Percentiles rank a stretch among this genome's conserved stretches.
phyloP scores from a whole-genome alignment of 2,329 filamentous ascomycete genomes.

The Neopestalotiopsis sp. region DNA sequence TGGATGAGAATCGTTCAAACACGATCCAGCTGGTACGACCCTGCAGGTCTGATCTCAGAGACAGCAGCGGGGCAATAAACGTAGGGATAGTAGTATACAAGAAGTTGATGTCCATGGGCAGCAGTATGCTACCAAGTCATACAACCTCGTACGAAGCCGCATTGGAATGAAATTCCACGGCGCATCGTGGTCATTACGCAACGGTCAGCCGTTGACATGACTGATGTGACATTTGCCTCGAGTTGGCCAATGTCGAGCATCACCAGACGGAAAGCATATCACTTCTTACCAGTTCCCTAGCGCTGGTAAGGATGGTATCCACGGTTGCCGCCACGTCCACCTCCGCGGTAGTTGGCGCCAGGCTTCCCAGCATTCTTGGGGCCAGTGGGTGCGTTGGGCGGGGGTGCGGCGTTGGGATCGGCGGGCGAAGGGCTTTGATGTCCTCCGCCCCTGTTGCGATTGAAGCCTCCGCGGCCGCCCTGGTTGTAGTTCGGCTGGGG shows the following conservation, averaged over 20 bases:
- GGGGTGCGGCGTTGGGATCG: slow-evolving; percentile 64
- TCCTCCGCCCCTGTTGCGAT: slow-evolving; percentile 41
- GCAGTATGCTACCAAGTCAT: not conserved
- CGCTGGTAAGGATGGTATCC: slow-evolving; percentile 80
- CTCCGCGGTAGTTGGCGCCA: slow-evolving; percentile 91
- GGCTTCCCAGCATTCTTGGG: slow-evolving; percentile 94
- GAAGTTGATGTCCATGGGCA: not conserved
- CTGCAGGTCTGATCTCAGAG: not conserved
- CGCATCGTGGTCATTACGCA: not conserved
- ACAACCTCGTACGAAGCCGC: not conserved
- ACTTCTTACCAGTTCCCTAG: slow-evolving; percentile 1
- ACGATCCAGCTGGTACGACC: not conserved
- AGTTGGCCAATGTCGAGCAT: not conserved
- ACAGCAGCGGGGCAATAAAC: not conserved
- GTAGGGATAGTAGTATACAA: not conserved
- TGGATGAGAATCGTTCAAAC: not conserved
- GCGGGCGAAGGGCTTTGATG: slow-evolving; percentile 45
- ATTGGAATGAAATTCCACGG: not conserved
- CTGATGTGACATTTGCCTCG: not conserved
- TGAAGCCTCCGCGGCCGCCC: slow-evolving; percentile 48
- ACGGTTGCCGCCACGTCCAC: slow-evolving; percentile 75
- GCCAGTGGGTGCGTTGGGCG: slow-evolving; percentile 87
- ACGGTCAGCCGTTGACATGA: not conserved
- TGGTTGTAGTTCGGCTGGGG: slow-evolving; percentile 75
- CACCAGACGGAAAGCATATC: not conserved